Evolutionary conservation across 139 green algal species (phyloP), one percentile per base, ranked within the genome.

Genomic region (Chlamydomonas sp.): DNA sequence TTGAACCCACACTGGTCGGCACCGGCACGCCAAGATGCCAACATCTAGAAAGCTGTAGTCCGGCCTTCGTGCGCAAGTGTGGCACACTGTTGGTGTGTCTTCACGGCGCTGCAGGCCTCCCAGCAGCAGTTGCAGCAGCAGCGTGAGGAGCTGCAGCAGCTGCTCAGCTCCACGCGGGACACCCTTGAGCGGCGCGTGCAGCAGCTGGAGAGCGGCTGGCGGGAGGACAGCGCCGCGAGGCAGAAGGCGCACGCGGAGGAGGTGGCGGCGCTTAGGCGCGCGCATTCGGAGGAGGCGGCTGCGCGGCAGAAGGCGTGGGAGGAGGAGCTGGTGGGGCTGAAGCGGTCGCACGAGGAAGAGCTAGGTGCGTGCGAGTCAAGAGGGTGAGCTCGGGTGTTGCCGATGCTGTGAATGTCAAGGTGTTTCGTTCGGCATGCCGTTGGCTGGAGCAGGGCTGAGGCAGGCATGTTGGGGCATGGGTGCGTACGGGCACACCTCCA

Each of bases 91-190:
- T 49, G 31, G 31, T 49, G 31, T 49, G 31, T 49, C 31, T 49
- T 49, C 31, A 49, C 31, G 31, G 31, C 31, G 31, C n/a, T 57
- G 60, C 72, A 86, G 82, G 82, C 71, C 7, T 12, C n/a, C 71
- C 31, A 9, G 3, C 82, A 86, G 69, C 71, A 49, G 31, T 62
- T 80, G 31, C 72, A 80, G 69, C 82, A 87, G 82, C 82, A 87
- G 71, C 82, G 82, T 4, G 82, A 80, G 6, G 82, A 87, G 18
- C 60, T 87, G 71, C 71, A 80, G 83, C 59, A 62, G 83, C 83
- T 81, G 71, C 83, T 87, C 6, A 15, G 15, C n/a, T 18, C 62
- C 31, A 63, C 74, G 0, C 83, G 76, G 3, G 83, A 87, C 1
- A 60, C 73, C 62, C 31, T 79, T 62, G 61, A 80, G 83, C 83